Evolutionary conservation across 257 asterid species (phyloP), one percentile per base, ranked within the genome.

Genomic region (Jacaranda mimosifolia): DNA sequence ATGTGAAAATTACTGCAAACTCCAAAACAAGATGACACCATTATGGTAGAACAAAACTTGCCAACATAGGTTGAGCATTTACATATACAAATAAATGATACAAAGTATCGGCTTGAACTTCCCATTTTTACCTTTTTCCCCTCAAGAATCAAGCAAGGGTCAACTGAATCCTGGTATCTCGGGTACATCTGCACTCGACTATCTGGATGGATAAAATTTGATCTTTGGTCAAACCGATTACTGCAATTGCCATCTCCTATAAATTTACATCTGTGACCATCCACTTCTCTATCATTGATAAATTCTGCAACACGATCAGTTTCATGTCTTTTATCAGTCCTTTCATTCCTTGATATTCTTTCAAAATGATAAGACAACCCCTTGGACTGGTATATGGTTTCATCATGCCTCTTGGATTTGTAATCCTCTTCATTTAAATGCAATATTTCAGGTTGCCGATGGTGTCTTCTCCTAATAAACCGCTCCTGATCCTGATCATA

Each of bases 121-220:
- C 88, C 79, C 83, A 83, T 69, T 3, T 82, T 86, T 89, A 88
- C 95, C 97, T 91, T 86, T 80, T 81, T 63, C 68, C 83, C 85
- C 85, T 70, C 84, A 80, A 68, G 78, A 79, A 78, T 81, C 83
- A 84, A 70, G 75, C 26, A 53, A 19, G 81, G 63, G 64, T 83
- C 88, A 91, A 85, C 79, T 69, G 92, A 82, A 73, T 83, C 85
- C 82, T 74, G 69, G 78, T 68, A 68, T 62, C 83, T 79, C 21
- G 78, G 85, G 66, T 60, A 79, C 59, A 63, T 77, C 73, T 59
- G 85, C 59, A 68, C 59, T 70, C 68, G 74, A 64, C 63, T 80
- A 75, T 57, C 80, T 68, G 53, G 81, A 81, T 52, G 77, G 74
- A 74, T 36, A 68, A 76, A 19, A 45, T 82, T 68, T 76, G 68